Evolutionary conservation across 2,329 filamentous ascomycete genomes (phyloP).

Genomic region (Botrytis fragariae): DNA sequence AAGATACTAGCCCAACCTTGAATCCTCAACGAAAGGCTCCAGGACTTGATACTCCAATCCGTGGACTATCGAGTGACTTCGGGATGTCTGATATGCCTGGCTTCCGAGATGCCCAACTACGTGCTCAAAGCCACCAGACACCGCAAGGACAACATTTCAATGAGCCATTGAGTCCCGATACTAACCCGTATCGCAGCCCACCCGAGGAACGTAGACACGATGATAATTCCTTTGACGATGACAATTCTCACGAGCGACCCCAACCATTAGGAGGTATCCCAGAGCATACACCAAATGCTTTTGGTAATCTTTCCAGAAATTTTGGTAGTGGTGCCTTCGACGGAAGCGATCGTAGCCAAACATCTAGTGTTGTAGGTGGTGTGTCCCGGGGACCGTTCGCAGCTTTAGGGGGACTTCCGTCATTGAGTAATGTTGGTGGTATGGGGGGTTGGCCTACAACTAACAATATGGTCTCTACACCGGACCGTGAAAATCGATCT

Average conservation of each 20-base stretch:
- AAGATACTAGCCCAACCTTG: conserved; percentile 60
- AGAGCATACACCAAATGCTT: conserved; percentile 50
- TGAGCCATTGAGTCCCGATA: conserved; percentile 85
- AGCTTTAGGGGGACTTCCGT: conserved; percentile 56
- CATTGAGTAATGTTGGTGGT: conserved; percentile 48
- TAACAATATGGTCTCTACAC: conserved; percentile 61
- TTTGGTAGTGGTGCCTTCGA: conserved; percentile 49
- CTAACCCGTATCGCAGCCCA: conserved; percentile 94
- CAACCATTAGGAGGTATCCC: conserved; percentile 53
- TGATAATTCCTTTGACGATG: conserved; percentile 41
- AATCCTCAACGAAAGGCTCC: conserved; percentile 44
- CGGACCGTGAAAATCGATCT: conserved; percentile 59
- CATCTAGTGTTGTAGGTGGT: conserved; percentile 75
- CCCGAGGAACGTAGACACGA: conserved; percentile 52
- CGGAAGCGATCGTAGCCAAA: conserved; percentile 87
- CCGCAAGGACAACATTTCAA: conserved; percentile 43
- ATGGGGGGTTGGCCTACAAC: conserved; percentile 51
- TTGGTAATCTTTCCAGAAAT: conserved; percentile 54
- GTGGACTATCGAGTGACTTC: conserved; percentile 51
- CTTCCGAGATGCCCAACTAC: conserved; percentile 54
- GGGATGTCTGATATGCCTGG: conserved; percentile 61
- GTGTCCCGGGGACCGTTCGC: conserved; percentile 59
- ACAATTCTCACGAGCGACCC: conserved; percentile 47
- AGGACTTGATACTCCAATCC: conserved; percentile 46
- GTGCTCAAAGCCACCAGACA: conserved; percentile 42